Percentiles rank a stretch among this genome's conserved stretches.
Conservation (phyloP, 164 flowering plant genomes). For the Aristolochia contorta region DNA sequence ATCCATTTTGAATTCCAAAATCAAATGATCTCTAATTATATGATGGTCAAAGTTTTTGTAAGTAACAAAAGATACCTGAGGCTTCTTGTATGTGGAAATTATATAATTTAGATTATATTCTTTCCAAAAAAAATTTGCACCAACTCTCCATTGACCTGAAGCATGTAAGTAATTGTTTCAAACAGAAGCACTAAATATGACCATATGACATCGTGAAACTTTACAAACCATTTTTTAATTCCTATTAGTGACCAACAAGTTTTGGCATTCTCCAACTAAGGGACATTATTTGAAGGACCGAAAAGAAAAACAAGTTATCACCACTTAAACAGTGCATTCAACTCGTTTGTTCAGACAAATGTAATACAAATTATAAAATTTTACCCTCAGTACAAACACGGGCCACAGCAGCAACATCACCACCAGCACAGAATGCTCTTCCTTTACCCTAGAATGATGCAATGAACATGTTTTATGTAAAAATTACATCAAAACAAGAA, state of each 20-base stretch:
- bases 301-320: too few relatives aligned
- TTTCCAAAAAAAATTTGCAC: slow-evolving; percentile 17
- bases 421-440: slow-evolving; percentile 33
- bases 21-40: neutral
- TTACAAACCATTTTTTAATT: neutral
- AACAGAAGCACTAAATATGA: neutral
- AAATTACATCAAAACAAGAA: neutral
- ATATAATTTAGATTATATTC: slow-evolving; percentile 26
- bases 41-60: neutral
- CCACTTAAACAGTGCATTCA: too few relatives aligned
- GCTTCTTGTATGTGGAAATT: slow-evolving; percentile 36
- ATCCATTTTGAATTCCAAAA: neutral
- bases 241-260: neutral
- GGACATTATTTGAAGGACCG: too few relatives aligned
- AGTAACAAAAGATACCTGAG: slow-evolving; percentile 15
- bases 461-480: neutral
- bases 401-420: slow-evolving; percentile 13
- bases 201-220: neutral
- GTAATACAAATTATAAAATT: neutral
- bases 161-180: neutral
- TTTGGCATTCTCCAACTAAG: too few relatives aligned
- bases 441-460: slow-evolving; percentile 42
- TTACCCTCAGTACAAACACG: slow-evolving; percentile 25
- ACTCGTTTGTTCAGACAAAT: neutral
- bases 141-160: slow-evolving; percentile 27